Percentiles rank a stretch among this genome's conserved stretches.
Evolutionary conservation across 2,329 filamentous ascomycete genomes (phyloP).

Genomic region (Aspergillus pseudoterreus): DNA sequence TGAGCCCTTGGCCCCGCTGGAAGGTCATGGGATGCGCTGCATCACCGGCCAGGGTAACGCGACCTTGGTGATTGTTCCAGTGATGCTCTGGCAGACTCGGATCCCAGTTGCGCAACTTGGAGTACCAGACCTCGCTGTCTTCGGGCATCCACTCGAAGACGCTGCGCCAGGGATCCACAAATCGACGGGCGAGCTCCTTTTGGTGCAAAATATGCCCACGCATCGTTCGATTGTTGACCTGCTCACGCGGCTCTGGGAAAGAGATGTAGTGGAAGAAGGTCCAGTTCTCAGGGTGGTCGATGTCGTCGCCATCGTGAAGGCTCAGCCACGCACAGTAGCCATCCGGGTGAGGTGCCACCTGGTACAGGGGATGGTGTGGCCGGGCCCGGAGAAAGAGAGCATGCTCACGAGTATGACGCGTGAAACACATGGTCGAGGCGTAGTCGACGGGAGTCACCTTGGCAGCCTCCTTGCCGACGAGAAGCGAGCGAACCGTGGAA

Average conservation of each 20-base stretch:
- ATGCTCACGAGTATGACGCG: too few relatives aligned
- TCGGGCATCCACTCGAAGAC: conserved; percentile 17
- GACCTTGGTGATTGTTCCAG: conserved; percentile 17
- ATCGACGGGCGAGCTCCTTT: conserved; percentile 37
- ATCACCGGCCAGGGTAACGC: conserved; percentile 52
- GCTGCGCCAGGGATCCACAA: conserved; percentile 45
- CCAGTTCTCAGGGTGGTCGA: conserved; percentile 26
- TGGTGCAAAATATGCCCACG: conserved; percentile 14
- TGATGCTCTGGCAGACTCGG: conserved; percentile 8
- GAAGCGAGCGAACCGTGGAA: too few relatives aligned
- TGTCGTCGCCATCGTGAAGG: conserved; percentile 25
- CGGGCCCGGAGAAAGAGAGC: conserved; percentile 41
- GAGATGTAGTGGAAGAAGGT: conserved; percentile 47
- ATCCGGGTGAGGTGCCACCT: conserved; percentile 42
- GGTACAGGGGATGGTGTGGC: conserved; percentile 47
- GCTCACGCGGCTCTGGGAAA: conserved; percentile 36
- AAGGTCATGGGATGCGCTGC: conserved; percentile 58
- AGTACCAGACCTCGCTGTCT: conserved; percentile 18
- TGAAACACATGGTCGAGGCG: too few relatives aligned
- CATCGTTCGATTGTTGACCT: conserved; percentile 33
- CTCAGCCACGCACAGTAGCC: conserved; percentile 46
- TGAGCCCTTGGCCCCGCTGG: conserved; percentile 55
- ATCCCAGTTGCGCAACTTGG: conserved; percentile 15
- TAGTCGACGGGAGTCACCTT: too few relatives aligned
- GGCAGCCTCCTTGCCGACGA: too few relatives aligned